These are phyloP conservation scores for Chrysoporthe puriensis DNA, from an alignment of 2,329 filamentous ascomycete genomes.

Conservation along the genomic window DNA sequence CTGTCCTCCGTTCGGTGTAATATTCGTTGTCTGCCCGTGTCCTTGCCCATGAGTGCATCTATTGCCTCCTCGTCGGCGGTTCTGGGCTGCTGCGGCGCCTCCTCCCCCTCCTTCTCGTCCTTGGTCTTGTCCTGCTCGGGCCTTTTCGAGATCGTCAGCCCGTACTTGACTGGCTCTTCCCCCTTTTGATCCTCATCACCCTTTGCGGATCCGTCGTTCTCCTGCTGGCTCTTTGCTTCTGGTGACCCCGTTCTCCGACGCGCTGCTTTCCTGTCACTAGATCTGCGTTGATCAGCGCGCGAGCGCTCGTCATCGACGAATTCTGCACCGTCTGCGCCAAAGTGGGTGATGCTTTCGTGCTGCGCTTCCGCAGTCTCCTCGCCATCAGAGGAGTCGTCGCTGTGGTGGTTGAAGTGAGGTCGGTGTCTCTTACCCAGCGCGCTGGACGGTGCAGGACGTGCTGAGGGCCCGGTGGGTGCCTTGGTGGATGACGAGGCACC, in stretches of 20 bases:
- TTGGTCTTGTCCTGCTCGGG: slow-evolving; percentile 38
- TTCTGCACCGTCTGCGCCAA: slow-evolving; percentile 27
- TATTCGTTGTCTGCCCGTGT: slow-evolving; percentile 50
- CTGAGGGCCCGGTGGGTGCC: slow-evolving; percentile 32
- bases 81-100: slow-evolving; percentile 25
- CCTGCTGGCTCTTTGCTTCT: neutral
- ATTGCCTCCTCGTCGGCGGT: slow-evolving; percentile 60
- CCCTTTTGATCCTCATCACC: slow-evolving; percentile 36
- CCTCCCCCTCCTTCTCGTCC: slow-evolving; percentile 44
- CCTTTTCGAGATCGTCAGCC: slow-evolving; percentile 40
- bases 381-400: slow-evolving; percentile 45
- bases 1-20: slow-evolving; percentile 66
- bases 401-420: slow-evolving; percentile 47
- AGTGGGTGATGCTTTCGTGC: slow-evolving; percentile 27
- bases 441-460: slow-evolving; percentile 44
- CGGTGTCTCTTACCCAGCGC: slow-evolving; percentile 54
- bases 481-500: slow-evolving; percentile 38
- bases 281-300: slow-evolving; percentile 1
- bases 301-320: slow-evolving; percentile 16
- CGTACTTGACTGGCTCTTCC: slow-evolving; percentile 44
- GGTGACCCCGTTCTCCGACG: slow-evolving; percentile 17
- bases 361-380: slow-evolving; percentile 20
- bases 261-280: slow-evolving; percentile 3
- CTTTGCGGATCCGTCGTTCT: slow-evolving; percentile 27
- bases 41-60: slow-evolving; percentile 66